Conservation (phyloP, 2,329 filamentous ascomycete species). For the Triangularia setosa region DNA sequence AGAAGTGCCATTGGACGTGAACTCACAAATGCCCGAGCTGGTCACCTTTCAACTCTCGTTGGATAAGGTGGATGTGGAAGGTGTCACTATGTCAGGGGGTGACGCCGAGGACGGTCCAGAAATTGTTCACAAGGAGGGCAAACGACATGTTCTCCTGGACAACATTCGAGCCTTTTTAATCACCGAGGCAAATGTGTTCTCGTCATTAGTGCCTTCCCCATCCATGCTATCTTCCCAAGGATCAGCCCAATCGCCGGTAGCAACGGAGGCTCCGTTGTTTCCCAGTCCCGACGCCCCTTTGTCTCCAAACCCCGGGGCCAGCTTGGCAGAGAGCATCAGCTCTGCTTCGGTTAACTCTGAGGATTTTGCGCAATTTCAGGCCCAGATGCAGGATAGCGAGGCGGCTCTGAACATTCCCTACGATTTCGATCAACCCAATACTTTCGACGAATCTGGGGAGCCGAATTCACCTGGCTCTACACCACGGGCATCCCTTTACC, state of each 20-base stretch:
- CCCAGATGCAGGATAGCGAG: slow-evolving; percentile 47
- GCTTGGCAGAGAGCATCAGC: slow-evolving; percentile 16
- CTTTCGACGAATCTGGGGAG: slow-evolving; percentile 34
- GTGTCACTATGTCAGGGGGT: slow-evolving; percentile 48
- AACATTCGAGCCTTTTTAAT: slow-evolving; percentile 62
- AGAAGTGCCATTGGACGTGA: slow-evolving; percentile 49
- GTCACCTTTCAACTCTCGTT: slow-evolving; percentile 64
- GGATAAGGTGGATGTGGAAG: slow-evolving; percentile 63
- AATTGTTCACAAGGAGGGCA: slow-evolving; percentile 55
- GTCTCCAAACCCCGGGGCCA: slow-evolving; percentile 1
- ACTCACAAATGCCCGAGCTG: slow-evolving; percentile 45
- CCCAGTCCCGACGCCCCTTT: not conserved
- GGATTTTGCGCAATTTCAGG: slow-evolving; percentile 34
- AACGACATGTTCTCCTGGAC: slow-evolving; percentile 60
- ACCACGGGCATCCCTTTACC: slow-evolving; percentile 49
- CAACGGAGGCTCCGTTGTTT: slow-evolving; percentile 24
- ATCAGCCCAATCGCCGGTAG: slow-evolving; percentile 42
- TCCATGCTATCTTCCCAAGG: slow-evolving; percentile 56
- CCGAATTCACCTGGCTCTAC: slow-evolving; percentile 41
- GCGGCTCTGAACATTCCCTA: slow-evolving; percentile 56
- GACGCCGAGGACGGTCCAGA: slow-evolving; percentile 32
- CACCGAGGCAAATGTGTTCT: slow-evolving; percentile 64
- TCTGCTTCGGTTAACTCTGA: slow-evolving; percentile 32
- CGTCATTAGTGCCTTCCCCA: slow-evolving; percentile 54
- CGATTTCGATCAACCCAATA: slow-evolving; percentile 40